A percentile compares a stretch with the other conserved stretches of the same genome.
Evolutionary conservation across 225 moss, liverwort and hornwort genomes (phyloP).

Genomic region (Neckera pumila): DNA sequence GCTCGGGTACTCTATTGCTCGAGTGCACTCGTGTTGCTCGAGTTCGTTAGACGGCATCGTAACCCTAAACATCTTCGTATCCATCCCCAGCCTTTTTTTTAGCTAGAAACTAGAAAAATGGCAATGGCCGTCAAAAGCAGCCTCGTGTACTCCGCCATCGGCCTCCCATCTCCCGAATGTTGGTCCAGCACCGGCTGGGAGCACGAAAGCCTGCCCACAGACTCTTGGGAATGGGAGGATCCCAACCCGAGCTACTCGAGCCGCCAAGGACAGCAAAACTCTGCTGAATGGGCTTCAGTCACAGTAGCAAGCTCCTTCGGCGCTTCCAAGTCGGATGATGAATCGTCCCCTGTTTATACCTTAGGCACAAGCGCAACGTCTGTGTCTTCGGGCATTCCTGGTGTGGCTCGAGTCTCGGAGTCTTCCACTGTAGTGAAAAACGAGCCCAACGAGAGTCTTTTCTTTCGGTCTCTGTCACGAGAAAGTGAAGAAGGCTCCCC

Average conservation of each 20-base stretch:
- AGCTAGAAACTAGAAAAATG: conserved; percentile 16
- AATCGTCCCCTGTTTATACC: background rate
- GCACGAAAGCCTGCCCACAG: conserved; percentile 4
- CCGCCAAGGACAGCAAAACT: conserved; percentile 23
- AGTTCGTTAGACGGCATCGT: background rate
- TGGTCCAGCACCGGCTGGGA: conserved; percentile 36
- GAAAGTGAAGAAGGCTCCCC: background rate
- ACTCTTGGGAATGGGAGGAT: conserved; percentile 72
- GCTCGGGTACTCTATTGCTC: background rate
- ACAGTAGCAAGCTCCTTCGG: conserved; percentile 1
- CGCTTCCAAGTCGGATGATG: conserved; percentile 3
- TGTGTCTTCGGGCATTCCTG: conserved; percentile 29
- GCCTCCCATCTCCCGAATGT: conserved; percentile 24
- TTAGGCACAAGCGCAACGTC: conserved; percentile 1
- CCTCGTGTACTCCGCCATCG: conserved; percentile 1
- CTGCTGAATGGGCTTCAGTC: conserved; percentile 23
- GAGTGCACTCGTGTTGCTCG: background rate
- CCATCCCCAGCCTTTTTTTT: background rate
- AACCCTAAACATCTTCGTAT: background rate
- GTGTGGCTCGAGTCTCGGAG: conserved; percentile 11
- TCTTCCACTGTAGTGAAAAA: conserved; percentile 5
- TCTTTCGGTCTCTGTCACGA: conserved; percentile 1
- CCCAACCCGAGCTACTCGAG: conserved; percentile 12
- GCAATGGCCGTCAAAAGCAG: conserved; percentile 35
- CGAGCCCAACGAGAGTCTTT: conserved; percentile 6